Evolutionary conservation across 768 basidiomycete genomes (phyloP).

Genomic region (Amanita inopinata): DNA sequence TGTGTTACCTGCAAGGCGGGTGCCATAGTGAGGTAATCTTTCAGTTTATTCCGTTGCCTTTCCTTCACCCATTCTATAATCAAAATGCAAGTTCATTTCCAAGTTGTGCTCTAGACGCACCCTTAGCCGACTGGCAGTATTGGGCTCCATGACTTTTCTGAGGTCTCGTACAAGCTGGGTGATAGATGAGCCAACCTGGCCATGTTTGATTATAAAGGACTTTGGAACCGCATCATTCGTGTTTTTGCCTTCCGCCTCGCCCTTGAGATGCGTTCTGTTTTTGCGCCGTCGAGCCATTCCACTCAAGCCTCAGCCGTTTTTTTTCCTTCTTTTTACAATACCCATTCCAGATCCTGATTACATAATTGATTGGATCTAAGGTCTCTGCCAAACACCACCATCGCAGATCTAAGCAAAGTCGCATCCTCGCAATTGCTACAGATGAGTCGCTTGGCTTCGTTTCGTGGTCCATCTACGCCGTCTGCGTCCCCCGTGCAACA

Average conservation of each 20-base stretch:
- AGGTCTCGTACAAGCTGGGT: slow-evolving; percentile 87
- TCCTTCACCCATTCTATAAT: slow-evolving; percentile 45
- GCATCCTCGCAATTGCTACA: slow-evolving; percentile 8
- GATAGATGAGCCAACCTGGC: slow-evolving; percentile 81
- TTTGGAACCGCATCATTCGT: slow-evolving; percentile 46
- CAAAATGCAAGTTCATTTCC: neutral
- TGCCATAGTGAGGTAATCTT: slow-evolving; percentile 89
- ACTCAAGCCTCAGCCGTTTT: neutral
- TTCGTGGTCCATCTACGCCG: slow-evolving; percentile 73
- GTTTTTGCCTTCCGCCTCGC: slow-evolving; percentile 25
- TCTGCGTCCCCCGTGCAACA: slow-evolving; percentile 51
- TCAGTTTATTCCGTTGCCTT: slow-evolving; percentile 79
- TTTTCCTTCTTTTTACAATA: neutral
- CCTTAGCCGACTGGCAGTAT: slow-evolving; percentile 87
- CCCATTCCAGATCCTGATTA: neutral
- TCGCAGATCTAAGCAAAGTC: slow-evolving; percentile 1
- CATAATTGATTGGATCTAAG: slow-evolving; percentile 12
- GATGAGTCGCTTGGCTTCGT: slow-evolving; percentile 58
- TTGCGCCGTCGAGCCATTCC: slow-evolving; percentile 69
- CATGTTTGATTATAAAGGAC: slow-evolving; percentile 96
- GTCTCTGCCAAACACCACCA: slow-evolving; percentile 16
- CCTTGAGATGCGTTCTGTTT: slow-evolving; percentile 75
- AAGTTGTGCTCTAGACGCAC: slow-evolving; percentile 30
- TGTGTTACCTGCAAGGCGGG: slow-evolving; percentile 89
- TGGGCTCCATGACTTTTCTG: slow-evolving; percentile 95